Percentiles rank a stretch among this genome's conserved stretches.
Conservation (phyloP, 192 early-diverging fungal species). For the Umbelopsis ramanniana region DNA sequence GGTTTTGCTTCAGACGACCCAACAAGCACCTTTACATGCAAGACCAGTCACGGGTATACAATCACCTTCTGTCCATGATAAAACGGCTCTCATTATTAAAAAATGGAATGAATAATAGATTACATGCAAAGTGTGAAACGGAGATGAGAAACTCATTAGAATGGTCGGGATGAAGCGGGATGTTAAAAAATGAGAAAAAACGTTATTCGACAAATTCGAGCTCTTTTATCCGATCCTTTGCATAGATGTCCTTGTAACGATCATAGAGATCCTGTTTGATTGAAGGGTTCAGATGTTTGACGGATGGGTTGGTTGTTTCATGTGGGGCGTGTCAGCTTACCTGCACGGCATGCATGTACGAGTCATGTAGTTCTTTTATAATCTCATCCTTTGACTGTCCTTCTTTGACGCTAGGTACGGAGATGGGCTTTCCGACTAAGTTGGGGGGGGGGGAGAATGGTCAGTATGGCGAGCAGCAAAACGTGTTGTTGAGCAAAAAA, state of each 20-base stretch:
- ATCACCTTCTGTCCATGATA: not conserved
- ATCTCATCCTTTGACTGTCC: conserved; percentile 54
- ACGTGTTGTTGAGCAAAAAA: not conserved
- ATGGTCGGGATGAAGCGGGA: not conserved
- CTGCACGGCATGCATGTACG: conserved; percentile 67
- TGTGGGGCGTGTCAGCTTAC: not conserved
- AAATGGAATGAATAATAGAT: no score
- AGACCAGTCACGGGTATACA: not conserved
- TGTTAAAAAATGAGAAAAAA: not conserved
- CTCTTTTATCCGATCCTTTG: conserved; percentile 62
- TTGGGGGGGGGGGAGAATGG: not conserved
- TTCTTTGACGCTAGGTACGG: conserved; percentile 46
- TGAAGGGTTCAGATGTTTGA: not conserved
- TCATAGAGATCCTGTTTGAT: conserved; percentile 55
- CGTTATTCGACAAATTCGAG: conserved; percentile 64
- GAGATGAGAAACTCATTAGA: not conserved
- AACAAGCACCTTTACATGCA: not conserved
- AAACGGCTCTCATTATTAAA: not conserved
- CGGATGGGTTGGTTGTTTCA: no score
- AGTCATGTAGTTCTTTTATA: conserved; percentile 57
- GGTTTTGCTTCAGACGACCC: not conserved
- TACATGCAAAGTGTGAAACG: not conserved
- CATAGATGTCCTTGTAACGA: conserved; percentile 70
- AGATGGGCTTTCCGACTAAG: conserved; percentile 48
- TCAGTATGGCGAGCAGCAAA: not conserved